Conservation (phyloP, 192 early-diverging fungal species). For the Cetraspora pellucida region DNA sequence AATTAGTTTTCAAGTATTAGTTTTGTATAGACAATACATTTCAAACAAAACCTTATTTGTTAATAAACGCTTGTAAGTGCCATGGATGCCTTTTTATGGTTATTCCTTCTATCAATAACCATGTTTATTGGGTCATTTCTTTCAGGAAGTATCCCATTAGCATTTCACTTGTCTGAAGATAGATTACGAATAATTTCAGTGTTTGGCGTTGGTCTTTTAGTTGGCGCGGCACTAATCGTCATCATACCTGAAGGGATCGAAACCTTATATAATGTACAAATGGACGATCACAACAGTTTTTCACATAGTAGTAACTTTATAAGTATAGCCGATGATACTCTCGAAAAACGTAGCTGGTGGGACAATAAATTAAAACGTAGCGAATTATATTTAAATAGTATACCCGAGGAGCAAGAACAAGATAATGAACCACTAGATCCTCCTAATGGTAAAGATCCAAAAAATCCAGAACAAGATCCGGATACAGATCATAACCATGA, state of each 20-base stretch:
- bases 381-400: neutral
- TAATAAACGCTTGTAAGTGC: neutral
- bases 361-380: neutral
- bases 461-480: neutral
- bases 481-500: neutral
- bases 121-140: conserved; percentile 88
- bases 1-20: no score
- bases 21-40: no score
- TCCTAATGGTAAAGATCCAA: neutral
- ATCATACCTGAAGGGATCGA: conserved; percentile 96
- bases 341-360: conserved; percentile 1
- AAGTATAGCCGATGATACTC: conserved; percentile 16
- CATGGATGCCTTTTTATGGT: conserved; percentile 60
- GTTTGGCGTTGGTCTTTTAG: conserved; percentile 89
- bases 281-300: neutral
- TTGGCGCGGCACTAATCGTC: conserved; percentile 88
- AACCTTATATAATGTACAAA: conserved; percentile 66
- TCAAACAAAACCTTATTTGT: no score
- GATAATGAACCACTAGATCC: neutral
- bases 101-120: conserved; percentile 66
- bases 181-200: conserved; percentile 74
- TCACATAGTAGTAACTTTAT: neutral
- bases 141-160: conserved; percentile 84
- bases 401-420: neutral
- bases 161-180: conserved; percentile 74